Percentiles rank a stretch among this genome's conserved stretches.
Conservation (phyloP, 1,139 yeast species). For the Debaryomyces subglobosus region DNA sequence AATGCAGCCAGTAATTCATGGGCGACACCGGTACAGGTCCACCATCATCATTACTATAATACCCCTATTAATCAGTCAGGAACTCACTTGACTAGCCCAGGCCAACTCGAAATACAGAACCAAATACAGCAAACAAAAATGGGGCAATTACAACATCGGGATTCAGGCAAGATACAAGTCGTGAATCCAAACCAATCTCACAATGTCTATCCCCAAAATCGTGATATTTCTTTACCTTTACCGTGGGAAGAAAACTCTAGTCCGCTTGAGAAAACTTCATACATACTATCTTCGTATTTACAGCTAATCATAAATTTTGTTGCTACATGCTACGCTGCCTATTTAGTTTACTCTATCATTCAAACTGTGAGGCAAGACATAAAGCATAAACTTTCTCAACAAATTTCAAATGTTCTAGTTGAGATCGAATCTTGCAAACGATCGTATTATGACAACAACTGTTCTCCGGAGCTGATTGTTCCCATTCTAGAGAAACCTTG, state of each 20-base stretch:
- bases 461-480: constrained; percentile 57
- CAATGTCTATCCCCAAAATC: not conserved
- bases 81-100: not conserved
- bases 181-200: not conserved
- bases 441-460: constrained; percentile 55
- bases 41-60: constrained; percentile 50
- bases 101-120: not conserved
- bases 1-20: constrained; percentile 9
- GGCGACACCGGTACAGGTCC: constrained; percentile 34
- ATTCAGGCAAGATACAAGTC: not conserved
- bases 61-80: constrained; percentile 13
- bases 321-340: constrained; percentile 46
- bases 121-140: not conserved
- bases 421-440: constrained; percentile 53
- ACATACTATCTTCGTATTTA: constrained; percentile 58
- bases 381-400: constrained; percentile 45
- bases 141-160: not conserved
- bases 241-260: constrained; percentile 49
- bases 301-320: constrained; percentile 53
- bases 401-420: constrained; percentile 36
- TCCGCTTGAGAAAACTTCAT: constrained; percentile 49
- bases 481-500: constrained; percentile 64
- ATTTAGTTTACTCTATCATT: constrained; percentile 45
- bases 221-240: constrained; percentile 37
- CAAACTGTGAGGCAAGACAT: constrained; percentile 57